These are phyloP conservation scores for Setomelanomma holmii DNA, from an alignment of 2,329 filamentous ascomycete species.

Conservation along the genomic window DNA sequence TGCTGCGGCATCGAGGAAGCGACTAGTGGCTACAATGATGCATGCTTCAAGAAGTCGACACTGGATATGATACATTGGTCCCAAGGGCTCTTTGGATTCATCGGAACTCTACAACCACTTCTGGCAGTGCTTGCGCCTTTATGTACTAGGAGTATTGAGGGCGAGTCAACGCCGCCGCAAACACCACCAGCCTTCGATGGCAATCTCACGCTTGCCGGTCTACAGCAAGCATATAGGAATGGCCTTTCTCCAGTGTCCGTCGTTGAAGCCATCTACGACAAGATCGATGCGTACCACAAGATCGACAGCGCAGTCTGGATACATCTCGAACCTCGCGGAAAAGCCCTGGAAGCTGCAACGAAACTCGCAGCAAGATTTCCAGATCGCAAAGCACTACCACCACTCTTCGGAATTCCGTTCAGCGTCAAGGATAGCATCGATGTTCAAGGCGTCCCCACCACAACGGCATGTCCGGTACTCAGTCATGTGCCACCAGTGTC, in stretches of 20 bases:
- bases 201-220: conserved; percentile 52
- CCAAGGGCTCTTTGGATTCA: conserved; percentile 61
- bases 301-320: conserved; percentile 62
- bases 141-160: not conserved
- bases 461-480: conserved; percentile 59
- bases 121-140: conserved; percentile 35
- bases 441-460: conserved; percentile 59
- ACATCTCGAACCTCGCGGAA: conserved; percentile 49
- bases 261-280: conserved; percentile 54
- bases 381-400: conserved; percentile 50
- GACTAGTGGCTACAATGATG: conserved; percentile 58
- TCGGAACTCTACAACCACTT: conserved; percentile 54
- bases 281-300: conserved; percentile 57
- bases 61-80: conserved; percentile 60
- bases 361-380: conserved; percentile 51
- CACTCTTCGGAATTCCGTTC: conserved; percentile 65
- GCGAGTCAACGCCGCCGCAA: conserved; percentile 38
- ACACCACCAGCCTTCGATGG: conserved; percentile 51
- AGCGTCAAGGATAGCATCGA: conserved; percentile 65
- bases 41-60: conserved; percentile 54
- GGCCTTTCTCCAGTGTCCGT: conserved; percentile 55
- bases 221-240: conserved; percentile 54
- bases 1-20: conserved; percentile 58
- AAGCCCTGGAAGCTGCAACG: conserved; percentile 51
- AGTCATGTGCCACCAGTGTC: conserved; percentile 57